phyloP scores from a whole-genome alignment of 352 stramenopile species.

The Paralagenidium karlingii region DNA sequence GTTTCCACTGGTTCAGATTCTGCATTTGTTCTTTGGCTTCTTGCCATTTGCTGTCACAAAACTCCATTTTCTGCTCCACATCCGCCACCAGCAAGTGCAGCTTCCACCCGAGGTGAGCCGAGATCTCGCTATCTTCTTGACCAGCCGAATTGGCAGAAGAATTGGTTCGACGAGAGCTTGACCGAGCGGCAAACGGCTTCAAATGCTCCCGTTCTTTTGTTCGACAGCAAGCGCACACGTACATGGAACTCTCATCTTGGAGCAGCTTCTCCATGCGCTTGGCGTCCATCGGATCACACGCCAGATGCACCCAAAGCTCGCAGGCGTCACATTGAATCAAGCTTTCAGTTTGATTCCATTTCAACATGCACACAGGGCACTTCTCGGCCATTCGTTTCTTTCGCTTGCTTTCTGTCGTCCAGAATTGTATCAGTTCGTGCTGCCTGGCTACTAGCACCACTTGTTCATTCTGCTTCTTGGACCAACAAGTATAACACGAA shows the following conservation, averaged over 20 bases:
- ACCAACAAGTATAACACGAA: slow-evolving; percentile 47
- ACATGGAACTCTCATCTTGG: slow-evolving; percentile 46
- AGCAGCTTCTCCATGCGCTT: slow-evolving; percentile 52
- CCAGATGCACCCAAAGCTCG: slow-evolving; percentile 73
- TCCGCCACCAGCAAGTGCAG: slow-evolving; percentile 56
- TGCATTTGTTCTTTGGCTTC: slow-evolving; percentile 40
- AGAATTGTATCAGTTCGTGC: slow-evolving; percentile 42
- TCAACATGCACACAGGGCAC: slow-evolving; percentile 59
- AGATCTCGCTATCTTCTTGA: slow-evolving; percentile 3
- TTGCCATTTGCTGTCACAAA: slow-evolving; percentile 54
- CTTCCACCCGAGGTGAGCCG: too few species aligned
- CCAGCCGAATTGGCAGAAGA: not conserved
- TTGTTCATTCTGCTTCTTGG: slow-evolving; percentile 31
- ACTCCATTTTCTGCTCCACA: slow-evolving; percentile 51
- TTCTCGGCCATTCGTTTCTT: slow-evolving; percentile 50
- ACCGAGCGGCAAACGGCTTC: too few species aligned
- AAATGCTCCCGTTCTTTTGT: slow-evolving; percentile 44
- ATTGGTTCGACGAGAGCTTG: too few species aligned
- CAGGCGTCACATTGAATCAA: slow-evolving; percentile 83
- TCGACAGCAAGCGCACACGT: slow-evolving; percentile 60
- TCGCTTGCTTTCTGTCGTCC: slow-evolving; percentile 23
- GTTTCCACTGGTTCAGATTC: slow-evolving; percentile 50
- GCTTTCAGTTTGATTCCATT: slow-evolving; percentile 67
- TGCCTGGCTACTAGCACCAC: slow-evolving; percentile 31
- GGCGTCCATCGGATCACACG: slow-evolving; percentile 50